Evolutionary conservation across 257 asterid species (phyloP).

Genomic region (Anisodus tanguticus): DNA sequence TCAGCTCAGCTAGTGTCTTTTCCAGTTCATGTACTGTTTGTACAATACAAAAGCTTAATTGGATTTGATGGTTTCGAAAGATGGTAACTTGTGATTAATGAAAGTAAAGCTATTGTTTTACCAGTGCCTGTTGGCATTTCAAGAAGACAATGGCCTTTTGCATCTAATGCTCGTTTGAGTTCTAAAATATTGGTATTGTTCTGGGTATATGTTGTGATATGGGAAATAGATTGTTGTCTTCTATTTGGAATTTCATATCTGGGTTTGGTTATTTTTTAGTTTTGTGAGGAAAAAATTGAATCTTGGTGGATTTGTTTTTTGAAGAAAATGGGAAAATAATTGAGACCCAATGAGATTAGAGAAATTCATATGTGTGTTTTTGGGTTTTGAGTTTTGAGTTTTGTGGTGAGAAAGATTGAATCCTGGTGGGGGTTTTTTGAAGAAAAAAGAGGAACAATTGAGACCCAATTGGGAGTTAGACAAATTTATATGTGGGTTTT

Average conservation of each 20-base stretch:
- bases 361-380: no score
- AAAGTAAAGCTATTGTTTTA: constrained; percentile 86
- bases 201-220: constrained; percentile 92
- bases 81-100: constrained; percentile 83
- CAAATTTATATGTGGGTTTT: no score
- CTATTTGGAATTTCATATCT: constrained; percentile 87
- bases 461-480: no score
- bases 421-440: no score
- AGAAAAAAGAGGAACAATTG: no score
- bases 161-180: constrained; percentile 91
- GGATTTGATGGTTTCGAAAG: constrained; percentile 76
- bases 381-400: no score
- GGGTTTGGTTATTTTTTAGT: background rate
- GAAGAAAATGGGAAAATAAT: no score
- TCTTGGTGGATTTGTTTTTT: background rate
- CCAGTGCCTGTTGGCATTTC: constrained; percentile 99
- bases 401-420: no score
- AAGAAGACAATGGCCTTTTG: constrained; percentile 87
- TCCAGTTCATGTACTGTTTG: constrained; percentile 99
- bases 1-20: constrained; percentile 91
- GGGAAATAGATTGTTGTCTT: constrained; percentile 94
- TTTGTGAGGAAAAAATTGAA: background rate
- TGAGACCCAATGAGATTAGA: no score
- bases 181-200: constrained; percentile 91
- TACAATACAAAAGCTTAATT: constrained; percentile 81